Base-by-base conservation (phyloP, 164 flowering plant genomes). In the Aristolochia fimbriata region DNA sequence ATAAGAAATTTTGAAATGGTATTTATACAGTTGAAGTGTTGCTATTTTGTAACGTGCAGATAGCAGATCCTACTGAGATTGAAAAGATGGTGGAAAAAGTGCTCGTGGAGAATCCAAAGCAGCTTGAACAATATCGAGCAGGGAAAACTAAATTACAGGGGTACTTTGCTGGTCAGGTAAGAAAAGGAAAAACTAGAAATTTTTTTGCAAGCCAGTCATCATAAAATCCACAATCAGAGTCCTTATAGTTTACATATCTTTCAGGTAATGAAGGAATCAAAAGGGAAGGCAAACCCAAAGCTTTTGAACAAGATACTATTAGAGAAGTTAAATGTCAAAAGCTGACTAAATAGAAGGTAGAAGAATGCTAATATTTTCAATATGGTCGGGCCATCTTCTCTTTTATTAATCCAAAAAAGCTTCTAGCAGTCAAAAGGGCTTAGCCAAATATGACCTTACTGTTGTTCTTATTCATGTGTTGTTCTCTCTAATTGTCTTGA, bases 111-210 rank as follows among this genome's bases (percentile, higher is more conserved):
- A 89, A 87, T 51, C 96, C 87, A 47, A 86, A 87, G 80, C 97
- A 93, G 73, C 76, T 89, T 56, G 85, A 84, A 67, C 96, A 87
- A 68, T 93, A 89, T 57, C 90, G 84, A 51, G 85, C 81, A 15
- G 98, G 98, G 47, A 93, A 80, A 76, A 87, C 96, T n/a, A 93
- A 86, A 72, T 67, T 87, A 48, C 96, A 87, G 70, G 96, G 96
- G 27, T 93, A 51, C 68, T 93, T 93, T 64, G 91, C 98, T 54
- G 98, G 98, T 68, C 93, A 85, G 96, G 98, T 88, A 77, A 21
- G 5, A 55, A 13, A 10, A 56, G 13, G 21, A 12, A 19, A 51
- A 12, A 4, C 14, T 16, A 48, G 46, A 41, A 47, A 51, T 20
- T 6, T 30, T 25, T 46, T 56, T 31, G n/a, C 4, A 19, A 17